Conservation (phyloP, 2,329 filamentous ascomycete species). For the Colletotrichum orbiculare region DNA sequence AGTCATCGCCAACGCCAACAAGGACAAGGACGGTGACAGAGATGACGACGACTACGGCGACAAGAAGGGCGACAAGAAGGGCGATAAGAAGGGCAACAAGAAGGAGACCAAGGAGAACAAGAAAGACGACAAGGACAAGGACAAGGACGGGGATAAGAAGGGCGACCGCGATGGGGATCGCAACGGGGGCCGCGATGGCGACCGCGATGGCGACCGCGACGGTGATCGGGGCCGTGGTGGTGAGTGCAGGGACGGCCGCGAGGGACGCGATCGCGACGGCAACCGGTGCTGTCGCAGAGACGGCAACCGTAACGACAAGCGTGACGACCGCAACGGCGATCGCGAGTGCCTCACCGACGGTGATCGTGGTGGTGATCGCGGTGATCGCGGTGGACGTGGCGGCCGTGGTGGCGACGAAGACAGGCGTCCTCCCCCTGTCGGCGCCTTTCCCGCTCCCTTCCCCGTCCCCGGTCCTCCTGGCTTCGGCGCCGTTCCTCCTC, state of each 20-base stretch:
- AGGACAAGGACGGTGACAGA: background rate
- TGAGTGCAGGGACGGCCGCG: conserved; percentile 14
- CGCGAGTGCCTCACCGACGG: conserved; percentile 10
- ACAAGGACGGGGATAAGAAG: background rate
- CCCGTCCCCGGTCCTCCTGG: conserved; percentile 22
- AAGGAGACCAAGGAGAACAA: background rate
- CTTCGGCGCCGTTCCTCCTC: conserved; percentile 8
- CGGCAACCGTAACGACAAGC: conserved; percentile 4
- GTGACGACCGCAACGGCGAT: conserved; percentile 4
- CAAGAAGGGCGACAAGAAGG: conserved; percentile 1
- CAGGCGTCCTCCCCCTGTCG: conserved; percentile 7
- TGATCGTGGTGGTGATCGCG: conserved; percentile 11
- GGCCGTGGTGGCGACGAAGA: conserved; percentile 4
- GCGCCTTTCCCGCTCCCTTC: conserved; percentile 23
- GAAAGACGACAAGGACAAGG: conserved; percentile 3
- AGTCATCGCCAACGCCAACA: conserved; percentile 4
- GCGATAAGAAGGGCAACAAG: background rate
- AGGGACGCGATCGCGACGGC: conserved; percentile 23
- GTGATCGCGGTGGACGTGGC: background rate
- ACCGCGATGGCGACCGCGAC: background rate
- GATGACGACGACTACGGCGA: background rate
- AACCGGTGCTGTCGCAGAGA: conserved; percentile 12
- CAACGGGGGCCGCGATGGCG: conserved; percentile 13
- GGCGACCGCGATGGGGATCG: conserved; percentile 6
- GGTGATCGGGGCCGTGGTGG: conserved; percentile 3